phyloP scores from a whole-genome alignment of 331 rosid species.

The Dryas integrifolia region DNA sequence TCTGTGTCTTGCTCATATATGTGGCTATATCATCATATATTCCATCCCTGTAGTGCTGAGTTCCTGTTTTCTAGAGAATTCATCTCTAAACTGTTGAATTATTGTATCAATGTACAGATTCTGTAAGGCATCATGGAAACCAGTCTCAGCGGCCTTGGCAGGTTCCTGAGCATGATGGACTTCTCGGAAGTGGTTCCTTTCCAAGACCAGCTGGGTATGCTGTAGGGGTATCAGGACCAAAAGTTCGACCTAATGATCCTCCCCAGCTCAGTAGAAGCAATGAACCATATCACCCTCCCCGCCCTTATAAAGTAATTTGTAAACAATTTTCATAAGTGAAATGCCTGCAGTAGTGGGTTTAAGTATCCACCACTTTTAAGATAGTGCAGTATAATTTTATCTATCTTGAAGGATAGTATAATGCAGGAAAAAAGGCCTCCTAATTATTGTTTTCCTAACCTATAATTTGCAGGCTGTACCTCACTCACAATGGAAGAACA shows the following conservation, averaged over 20 bases:
- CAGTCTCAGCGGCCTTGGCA: constrained; percentile 71
- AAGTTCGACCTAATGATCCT: constrained; percentile 54
- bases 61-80: constrained; percentile 19
- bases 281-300: constrained; percentile 95
- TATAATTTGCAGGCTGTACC: constrained; percentile 68
- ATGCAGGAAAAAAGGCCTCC: constrained; percentile 1
- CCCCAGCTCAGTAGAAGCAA: constrained; percentile 56
- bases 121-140: constrained; percentile 63
- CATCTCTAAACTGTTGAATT: constrained; percentile 13
- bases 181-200: constrained; percentile 97
- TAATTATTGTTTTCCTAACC: background rate
- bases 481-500: constrained; percentile 60
- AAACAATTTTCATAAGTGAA: background rate
- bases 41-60: background rate
- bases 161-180: constrained; percentile 98
- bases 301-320: constrained; percentile 73
- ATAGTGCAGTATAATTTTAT: constrained; percentile 10
- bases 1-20: background rate
- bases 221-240: constrained; percentile 60
- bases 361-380: background rate
- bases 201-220: constrained; percentile 81
- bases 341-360: constrained; percentile 6
- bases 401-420: background rate
- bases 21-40: background rate
- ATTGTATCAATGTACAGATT: constrained; percentile 51